These are phyloP conservation scores for Aspergillus luchuensis DNA, from an alignment of 2,329 filamentous ascomycete species.

Conservation along the genomic window DNA sequence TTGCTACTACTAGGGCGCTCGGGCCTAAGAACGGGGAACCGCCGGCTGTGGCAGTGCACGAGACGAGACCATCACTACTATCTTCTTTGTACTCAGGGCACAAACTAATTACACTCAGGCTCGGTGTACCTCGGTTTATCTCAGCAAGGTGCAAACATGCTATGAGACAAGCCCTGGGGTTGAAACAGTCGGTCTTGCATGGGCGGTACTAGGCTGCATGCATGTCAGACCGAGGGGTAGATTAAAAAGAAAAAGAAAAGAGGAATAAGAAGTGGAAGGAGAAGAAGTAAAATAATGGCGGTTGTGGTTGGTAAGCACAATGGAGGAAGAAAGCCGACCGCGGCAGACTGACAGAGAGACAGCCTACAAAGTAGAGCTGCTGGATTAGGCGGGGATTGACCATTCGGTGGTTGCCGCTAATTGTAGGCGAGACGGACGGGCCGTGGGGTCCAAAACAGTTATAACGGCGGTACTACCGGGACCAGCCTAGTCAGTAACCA, in stretches of 20 bases:
- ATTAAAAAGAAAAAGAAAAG: neutral
- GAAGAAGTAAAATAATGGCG: too few species aligned
- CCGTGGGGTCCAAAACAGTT: slow-evolving; percentile 8
- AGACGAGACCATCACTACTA: too few species aligned
- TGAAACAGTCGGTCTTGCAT: neutral
- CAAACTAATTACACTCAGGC: neutral
- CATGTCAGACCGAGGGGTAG: neutral
- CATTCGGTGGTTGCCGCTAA: neutral
- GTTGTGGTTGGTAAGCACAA: slow-evolving; percentile 4
- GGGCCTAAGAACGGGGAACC: too few species aligned
- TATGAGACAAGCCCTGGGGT: neutral
- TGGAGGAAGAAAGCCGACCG: neutral
- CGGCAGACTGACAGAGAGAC: neutral
- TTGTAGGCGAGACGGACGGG: neutral
- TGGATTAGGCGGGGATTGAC: neutral
- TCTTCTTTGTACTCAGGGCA: too few species aligned
- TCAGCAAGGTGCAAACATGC: neutral
- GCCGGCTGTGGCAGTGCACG: too few species aligned
- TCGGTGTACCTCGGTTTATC: neutral
- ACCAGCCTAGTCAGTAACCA: neutral
- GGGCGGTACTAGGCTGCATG: neutral
- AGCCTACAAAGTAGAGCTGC: neutral
- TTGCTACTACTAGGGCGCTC: too few species aligned
- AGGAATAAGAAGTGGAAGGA: too few species aligned
- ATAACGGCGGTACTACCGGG: neutral